Conservation (phyloP, 805 yeast species). For the Saccharomycopsis sp. region DNA sequence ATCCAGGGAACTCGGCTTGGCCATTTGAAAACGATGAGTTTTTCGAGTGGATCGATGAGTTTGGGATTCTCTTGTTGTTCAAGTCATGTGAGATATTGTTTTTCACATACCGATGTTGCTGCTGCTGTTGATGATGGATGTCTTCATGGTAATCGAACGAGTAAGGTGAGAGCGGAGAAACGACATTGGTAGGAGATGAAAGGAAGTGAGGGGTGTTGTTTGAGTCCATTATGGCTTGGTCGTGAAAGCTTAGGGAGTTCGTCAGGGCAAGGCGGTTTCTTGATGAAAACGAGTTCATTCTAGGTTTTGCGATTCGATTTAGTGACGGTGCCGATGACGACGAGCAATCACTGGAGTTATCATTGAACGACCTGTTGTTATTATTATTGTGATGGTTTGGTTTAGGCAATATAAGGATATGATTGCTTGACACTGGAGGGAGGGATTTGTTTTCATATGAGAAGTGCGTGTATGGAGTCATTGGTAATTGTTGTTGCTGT, state of each 20-base stretch:
- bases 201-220: not conserved
- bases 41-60: not conserved
- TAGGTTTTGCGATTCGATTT: constrained; percentile 7
- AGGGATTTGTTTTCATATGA: not conserved
- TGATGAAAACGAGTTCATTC: constrained; percentile 7
- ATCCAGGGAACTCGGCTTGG: not conserved
- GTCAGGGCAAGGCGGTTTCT: constrained; percentile 5
- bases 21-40: not conserved
- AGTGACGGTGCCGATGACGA: constrained; percentile 8
- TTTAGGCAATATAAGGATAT: constrained; percentile 19
- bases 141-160: constrained; percentile 6
- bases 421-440: constrained; percentile 8
- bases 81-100: not conserved
- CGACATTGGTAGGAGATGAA: too few species aligned
- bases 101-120: not conserved
- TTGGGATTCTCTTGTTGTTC: constrained; percentile 5
- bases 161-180: constrained; percentile 16
- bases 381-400: constrained; percentile 7
- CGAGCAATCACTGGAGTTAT: constrained; percentile 13
- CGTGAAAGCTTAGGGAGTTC: not conserved
- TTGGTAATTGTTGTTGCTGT: constrained; percentile 5
- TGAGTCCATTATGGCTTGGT: too few species aligned
- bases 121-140: constrained; percentile 1
- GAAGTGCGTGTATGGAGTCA: not conserved
- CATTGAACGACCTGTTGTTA: constrained; percentile 4